phyloP scores from a whole-genome alignment of 495 filamentous ascomycete species.

The Bryoglossum gracile region DNA sequence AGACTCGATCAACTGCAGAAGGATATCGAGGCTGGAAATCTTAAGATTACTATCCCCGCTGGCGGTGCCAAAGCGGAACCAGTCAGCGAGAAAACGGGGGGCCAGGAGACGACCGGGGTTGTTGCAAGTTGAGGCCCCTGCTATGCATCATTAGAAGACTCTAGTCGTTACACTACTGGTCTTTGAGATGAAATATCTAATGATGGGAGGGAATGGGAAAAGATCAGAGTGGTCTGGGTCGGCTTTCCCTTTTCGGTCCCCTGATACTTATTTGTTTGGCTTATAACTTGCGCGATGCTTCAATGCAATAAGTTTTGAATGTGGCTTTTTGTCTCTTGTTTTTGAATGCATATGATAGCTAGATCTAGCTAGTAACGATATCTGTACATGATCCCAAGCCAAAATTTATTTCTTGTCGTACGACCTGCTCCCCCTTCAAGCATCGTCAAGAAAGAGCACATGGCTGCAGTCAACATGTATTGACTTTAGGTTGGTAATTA shows the following conservation, averaged over 20 bases:
- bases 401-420: no score
- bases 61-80: background rate
- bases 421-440: no score
- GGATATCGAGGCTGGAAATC: constrained; percentile 39
- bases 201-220: constrained; percentile 1
- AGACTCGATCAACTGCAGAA: constrained; percentile 41
- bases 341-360: background rate
- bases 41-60: constrained; percentile 14
- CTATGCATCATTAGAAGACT: background rate
- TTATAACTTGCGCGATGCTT: no score
- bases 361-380: background rate
- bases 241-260: background rate
- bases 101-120: background rate
- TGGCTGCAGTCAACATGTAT: no score
- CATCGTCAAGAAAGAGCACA: no score
- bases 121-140: background rate
- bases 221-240: background rate
- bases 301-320: no score
- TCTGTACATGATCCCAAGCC: no score
- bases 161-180: constrained; percentile 3
- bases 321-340: background rate
- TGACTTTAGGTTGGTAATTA: no score
- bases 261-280: constrained; percentile 12
- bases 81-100: background rate
- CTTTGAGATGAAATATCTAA: background rate